Percentiles rank a stretch among this genome's conserved stretches.
These are phyloP conservation scores for Spizellomyces punctatus DNA, from an alignment of 192 early-diverging fungal genomes.

Conservation along the genomic window DNA sequence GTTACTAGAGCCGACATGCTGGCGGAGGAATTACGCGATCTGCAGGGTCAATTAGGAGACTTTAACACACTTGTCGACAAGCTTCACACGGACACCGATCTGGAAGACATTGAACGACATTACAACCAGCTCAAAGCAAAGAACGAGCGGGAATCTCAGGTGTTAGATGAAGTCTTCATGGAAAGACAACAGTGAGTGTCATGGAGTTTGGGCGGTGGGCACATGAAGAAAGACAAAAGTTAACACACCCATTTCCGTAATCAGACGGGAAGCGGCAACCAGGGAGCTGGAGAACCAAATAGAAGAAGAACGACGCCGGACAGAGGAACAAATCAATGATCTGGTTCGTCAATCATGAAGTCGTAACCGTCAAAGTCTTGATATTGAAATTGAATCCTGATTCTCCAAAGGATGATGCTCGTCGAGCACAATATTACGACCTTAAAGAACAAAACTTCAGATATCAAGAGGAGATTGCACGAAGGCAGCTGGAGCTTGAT, in stretches of 20 bases:
- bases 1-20: constrained; percentile 48
- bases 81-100: constrained; percentile 59
- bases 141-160: constrained; percentile 46
- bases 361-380: too few species aligned
- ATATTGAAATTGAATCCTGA: too few species aligned
- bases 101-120: constrained; percentile 58
- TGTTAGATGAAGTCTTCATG: constrained; percentile 55
- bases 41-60: constrained; percentile 61
- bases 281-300: constrained; percentile 55
- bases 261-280: constrained; percentile 47
- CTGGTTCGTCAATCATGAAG: constrained; percentile 22
- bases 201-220: not conserved
- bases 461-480: constrained; percentile 40
- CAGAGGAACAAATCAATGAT: constrained; percentile 51
- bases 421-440: constrained; percentile 34
- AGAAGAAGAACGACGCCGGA: constrained; percentile 44
- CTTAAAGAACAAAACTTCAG: constrained; percentile 46
- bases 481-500: constrained; percentile 44
- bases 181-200: constrained; percentile 50
- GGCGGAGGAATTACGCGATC: constrained; percentile 52
- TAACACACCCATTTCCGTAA: not conserved
- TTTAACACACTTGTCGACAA: constrained; percentile 60
- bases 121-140: constrained; percentile 49
- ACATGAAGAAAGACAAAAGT: too few species aligned
- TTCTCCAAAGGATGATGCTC: constrained; percentile 35